Evolutionary conservation across 148 eudicot genomes (phyloP).

Genomic region (Polygonum aviculare): DNA sequence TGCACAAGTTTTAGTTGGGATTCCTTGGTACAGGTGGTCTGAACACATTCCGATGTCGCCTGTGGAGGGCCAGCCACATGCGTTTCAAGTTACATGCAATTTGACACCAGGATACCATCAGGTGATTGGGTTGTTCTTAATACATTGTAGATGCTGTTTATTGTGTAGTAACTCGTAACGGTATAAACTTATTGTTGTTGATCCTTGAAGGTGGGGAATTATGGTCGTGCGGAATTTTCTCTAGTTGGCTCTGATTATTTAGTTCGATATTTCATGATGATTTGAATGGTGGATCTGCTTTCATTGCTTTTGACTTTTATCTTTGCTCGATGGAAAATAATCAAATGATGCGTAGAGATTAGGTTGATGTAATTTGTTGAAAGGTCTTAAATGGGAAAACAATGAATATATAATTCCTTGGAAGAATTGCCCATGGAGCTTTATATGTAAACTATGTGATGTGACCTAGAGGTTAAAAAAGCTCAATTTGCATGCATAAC

Average conservation of each 20-base stretch:
- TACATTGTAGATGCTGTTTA: background rate
- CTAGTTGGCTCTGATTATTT: background rate
- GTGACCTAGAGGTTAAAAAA: background rate
- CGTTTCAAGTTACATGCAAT: slow-evolving; percentile 51
- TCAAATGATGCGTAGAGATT: background rate
- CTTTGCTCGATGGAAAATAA: background rate
- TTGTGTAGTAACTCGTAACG: background rate
- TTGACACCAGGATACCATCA: slow-evolving; percentile 59
- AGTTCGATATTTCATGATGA: background rate
- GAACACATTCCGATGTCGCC: slow-evolving; percentile 59
- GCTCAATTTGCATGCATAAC: background rate
- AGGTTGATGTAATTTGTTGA: background rate
- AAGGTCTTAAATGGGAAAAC: background rate
- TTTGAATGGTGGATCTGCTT: background rate
- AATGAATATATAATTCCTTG: background rate
- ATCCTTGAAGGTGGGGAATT: background rate
- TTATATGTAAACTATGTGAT: background rate
- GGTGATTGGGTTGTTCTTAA: slow-evolving; percentile 23
- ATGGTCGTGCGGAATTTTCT: background rate
- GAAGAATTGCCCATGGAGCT: background rate
- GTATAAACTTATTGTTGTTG: background rate
- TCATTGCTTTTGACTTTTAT: background rate
- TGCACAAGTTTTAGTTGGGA: background rate
- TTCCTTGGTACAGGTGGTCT: slow-evolving; percentile 38
- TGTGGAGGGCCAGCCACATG: slow-evolving; percentile 59